Base-by-base conservation (phyloP, 495 filamentous ascomycete genomes). In the Aspergillus carlsbadensis region DNA sequence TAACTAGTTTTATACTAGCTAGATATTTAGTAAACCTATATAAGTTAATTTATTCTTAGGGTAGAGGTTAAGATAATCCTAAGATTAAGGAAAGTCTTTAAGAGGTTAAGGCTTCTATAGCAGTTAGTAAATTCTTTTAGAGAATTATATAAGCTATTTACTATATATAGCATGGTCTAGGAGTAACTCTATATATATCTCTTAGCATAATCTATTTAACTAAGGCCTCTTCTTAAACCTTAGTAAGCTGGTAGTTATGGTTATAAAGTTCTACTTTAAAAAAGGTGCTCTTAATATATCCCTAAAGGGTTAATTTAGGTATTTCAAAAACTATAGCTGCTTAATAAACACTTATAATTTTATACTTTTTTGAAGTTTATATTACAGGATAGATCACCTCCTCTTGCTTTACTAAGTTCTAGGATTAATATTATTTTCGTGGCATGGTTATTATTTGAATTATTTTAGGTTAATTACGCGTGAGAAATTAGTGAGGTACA, bases 121-220 rank as follows among this genome's bases (percentile, higher is more conserved):
- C 35, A 14, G 11, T n/a, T 13, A 39, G 35, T 10, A 72, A 51
- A 20, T 6, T 15, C 22, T 24, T 53, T 37, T 42, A 21, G 6
- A 53, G 3, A 18, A 53, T 41, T 13, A 44, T 42, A 29, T n/a
- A 29, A 33, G 15, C 39, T n/a, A 77, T 77, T 67, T 77, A 67
- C 70, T 57, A 49, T 11, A 77, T 44, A 62, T 57, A 34, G 59
- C 24, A 44, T 45, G 29, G 56, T 20, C 48, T 26, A 14, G 49
- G 49, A 18, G 49, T 0, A 1, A 42, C 49, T 35, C 49, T 37
- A 47, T 44, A 45, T 37, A 31, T 15, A 59, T 77, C 58, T 44
- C 40, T 20, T 6, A 46, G 51, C 21, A 74, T 52, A 49, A 78
- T 71, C 68, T 62, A 60, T 52, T 63, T 15, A 40, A 66, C 24